phyloP scores from a whole-genome alignment of 345 rosid genomes.

The Erucastrum elatum region DNA sequence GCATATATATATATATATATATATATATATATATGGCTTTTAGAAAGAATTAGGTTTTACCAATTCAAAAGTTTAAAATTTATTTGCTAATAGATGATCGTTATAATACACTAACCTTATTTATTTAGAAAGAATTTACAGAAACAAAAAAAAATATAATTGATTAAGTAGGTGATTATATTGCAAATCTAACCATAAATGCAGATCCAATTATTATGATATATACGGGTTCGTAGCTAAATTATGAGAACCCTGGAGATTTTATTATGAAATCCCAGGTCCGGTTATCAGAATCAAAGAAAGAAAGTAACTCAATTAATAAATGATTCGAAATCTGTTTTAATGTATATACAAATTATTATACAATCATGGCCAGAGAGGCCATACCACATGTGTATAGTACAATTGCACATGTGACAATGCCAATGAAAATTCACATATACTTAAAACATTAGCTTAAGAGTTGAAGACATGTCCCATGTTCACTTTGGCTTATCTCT shows the following conservation, averaged over 20 bases:
- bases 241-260: constrained; percentile 30
- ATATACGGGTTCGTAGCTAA: neutral
- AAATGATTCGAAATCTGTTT: neutral
- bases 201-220: constrained; percentile 32
- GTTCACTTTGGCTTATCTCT: constrained; percentile 42
- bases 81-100: neutral
- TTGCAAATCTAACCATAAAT: constrained; percentile 28
- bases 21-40: neutral
- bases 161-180: constrained; percentile 17
- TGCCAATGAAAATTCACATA: constrained; percentile 17
- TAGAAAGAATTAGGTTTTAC: neutral
- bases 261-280: constrained; percentile 22
- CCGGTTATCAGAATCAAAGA: constrained; percentile 16
- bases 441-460: constrained; percentile 28
- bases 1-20: neutral
- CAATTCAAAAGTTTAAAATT: neutral
- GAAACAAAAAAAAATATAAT: constrained; percentile 1
- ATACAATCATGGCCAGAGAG: constrained; percentile 42
- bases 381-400: constrained; percentile 42
- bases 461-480: constrained; percentile 38
- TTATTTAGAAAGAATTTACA: neutral
- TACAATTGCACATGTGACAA: constrained; percentile 40
- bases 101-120: neutral
- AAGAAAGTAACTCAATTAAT: neutral
- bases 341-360: constrained; percentile 10